Base-by-base conservation (phyloP, 2,329 filamentous ascomycete species). In the Trichoderma lentiforme region DNA sequence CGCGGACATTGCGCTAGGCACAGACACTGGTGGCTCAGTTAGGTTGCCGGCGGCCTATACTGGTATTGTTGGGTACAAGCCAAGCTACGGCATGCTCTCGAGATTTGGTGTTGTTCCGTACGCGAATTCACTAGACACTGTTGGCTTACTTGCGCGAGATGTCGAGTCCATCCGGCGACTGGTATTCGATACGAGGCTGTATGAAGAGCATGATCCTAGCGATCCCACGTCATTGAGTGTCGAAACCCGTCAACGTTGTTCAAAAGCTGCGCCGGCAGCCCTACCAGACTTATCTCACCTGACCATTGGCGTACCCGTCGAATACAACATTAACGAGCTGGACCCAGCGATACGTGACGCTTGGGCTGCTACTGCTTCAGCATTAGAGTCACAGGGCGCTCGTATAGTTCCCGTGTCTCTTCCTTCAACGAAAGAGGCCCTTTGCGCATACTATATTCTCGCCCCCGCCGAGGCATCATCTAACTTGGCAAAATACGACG, bases 401-500 rank as follows among this genome's bases (percentile, higher is more conserved):
- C 88, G 85, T 0, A 84, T 98, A 14, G 88, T 93, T 12, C 88
- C 92, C 1, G 88, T 98, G 18, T 93, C 92, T 2, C 86, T 99
- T 5, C 95, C 95, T 0, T 89, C 91, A 0, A 99, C 95, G 1
- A 91, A 90, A 74, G 91, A 93, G 75, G 95, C 96, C 0, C 88
- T 99, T 0, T 93, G 94, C 24, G 93, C 96, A 39, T 99, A 99
- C 84, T 99, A 99, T 81, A 89, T 99, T 71, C 90, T 99, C 71
- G 97, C 96, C 0, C 94, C 96, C 0, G 95, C 96, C 18, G 96
- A 99, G 82, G 96, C 96, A 4, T 94, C 94, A 1, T 98, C 95
- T 18, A 99, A 99, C 77, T 88, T 99, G 2, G 93, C 96, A 71
- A 98, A 97, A 80, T 99, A 98, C 80, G 97, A 99, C 77, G 96